These are phyloP conservation scores for Leptographium procerum DNA, from an alignment of 2,329 filamentous ascomycete genomes.

Conservation along the genomic window DNA sequence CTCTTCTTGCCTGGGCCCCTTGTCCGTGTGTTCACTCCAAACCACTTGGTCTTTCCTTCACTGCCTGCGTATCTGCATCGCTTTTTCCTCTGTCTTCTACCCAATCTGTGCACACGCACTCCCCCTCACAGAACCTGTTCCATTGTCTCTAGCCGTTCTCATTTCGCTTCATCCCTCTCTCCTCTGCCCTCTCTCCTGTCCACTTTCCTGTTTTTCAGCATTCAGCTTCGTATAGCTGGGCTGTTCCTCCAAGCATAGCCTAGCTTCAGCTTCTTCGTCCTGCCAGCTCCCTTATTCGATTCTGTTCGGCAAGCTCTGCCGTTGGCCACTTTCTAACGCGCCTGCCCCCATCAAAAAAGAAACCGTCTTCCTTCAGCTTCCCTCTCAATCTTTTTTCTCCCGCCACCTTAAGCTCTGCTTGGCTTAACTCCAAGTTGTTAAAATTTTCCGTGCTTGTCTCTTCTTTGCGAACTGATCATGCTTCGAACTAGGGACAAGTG, in stretches of 20 bases:
- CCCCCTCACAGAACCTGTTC: neutral
- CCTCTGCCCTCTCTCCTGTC: too few species aligned
- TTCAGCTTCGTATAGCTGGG: neutral
- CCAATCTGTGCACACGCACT: neutral
- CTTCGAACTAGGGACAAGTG: constrained; percentile 2
- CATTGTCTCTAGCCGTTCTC: neutral
- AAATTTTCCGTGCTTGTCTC: neutral
- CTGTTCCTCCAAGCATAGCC: neutral
- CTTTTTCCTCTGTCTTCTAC: neutral
- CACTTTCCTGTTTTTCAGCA: neutral
- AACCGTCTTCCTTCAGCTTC: neutral
- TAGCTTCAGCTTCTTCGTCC: neutral
- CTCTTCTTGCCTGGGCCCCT: constrained; percentile 1
- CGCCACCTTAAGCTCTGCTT: neutral
- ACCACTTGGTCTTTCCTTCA: neutral
- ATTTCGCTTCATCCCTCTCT: neutral
- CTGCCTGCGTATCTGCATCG: neutral
- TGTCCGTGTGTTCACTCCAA: neutral
- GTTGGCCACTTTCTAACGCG: neutral
- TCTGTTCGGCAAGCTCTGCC: neutral
- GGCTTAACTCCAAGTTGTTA: neutral
- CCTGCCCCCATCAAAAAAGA: neutral
- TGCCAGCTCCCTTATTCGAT: neutral
- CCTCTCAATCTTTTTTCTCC: neutral
- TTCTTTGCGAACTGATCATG: constrained; percentile 6